Evolutionary conservation across 2,329 filamentous ascomycete species (phyloP).

Genomic region (Cladophialophora carrionii): DNA sequence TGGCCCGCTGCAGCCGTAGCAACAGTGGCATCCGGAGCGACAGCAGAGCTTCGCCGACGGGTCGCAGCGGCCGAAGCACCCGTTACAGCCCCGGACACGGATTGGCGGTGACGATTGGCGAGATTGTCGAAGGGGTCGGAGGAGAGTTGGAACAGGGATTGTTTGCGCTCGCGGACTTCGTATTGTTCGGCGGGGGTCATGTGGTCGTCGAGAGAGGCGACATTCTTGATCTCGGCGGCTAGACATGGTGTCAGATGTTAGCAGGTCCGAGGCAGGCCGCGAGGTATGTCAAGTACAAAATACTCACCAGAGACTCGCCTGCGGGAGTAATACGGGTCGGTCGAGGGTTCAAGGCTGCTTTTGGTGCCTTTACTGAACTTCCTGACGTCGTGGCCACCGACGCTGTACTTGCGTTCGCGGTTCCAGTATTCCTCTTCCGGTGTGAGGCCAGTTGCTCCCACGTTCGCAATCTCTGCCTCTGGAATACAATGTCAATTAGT

Average conservation of each 20-base stretch:
- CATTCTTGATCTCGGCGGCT: conserved; percentile 20
- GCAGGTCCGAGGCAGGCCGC: not conserved
- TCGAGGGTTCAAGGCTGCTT: conserved; percentile 29
- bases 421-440: conserved; percentile 37
- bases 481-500: conserved; percentile 13
- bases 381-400: conserved; percentile 35
- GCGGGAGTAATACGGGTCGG: conserved; percentile 36
- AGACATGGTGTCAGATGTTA: not conserved
- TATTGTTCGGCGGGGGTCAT: conserved; percentile 35
- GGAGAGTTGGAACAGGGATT: conserved; percentile 35
- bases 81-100: conserved; percentile 32
- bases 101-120: conserved; percentile 33
- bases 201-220: conserved; percentile 12
- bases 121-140: conserved; percentile 36
- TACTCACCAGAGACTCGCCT: conserved; percentile 33
- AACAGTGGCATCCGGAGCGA: conserved; percentile 31
- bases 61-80: conserved; percentile 33
- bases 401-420: conserved; percentile 37
- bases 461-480: conserved; percentile 33
- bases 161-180: conserved; percentile 37
- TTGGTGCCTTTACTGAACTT: conserved; percentile 35
- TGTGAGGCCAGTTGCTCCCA: conserved; percentile 35
- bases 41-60: conserved; percentile 37
- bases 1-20: conserved; percentile 17
- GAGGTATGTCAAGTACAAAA: not conserved